These are phyloP conservation scores for Millerozyma acaciae DNA, from an alignment of 805 yeast genomes.

Conservation along the genomic window DNA sequence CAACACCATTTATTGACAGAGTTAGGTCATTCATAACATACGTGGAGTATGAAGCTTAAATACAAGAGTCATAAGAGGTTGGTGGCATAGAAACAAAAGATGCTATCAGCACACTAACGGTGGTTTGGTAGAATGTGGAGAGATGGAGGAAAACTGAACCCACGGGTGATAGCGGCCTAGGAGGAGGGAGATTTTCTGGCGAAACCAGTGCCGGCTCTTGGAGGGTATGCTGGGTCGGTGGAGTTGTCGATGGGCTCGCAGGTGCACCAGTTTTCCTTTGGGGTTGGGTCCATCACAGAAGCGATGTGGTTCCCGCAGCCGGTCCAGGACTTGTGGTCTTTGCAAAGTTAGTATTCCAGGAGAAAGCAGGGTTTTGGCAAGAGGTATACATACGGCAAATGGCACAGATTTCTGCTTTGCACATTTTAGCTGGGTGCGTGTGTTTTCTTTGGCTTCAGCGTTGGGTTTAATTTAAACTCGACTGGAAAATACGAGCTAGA, in stretches of 20 bases:
- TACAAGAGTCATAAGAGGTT: no score
- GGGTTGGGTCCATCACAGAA: constrained; percentile 32
- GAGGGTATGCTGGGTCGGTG: constrained; percentile 29
- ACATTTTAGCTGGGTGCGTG: constrained; percentile 19
- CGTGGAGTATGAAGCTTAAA: no score
- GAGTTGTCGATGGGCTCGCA: constrained; percentile 19
- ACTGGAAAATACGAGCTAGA: no score
- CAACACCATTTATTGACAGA: no score
- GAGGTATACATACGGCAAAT: constrained; percentile 24
- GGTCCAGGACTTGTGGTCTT: constrained; percentile 47
- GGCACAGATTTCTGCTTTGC: constrained; percentile 34
- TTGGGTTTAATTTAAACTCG: neutral
- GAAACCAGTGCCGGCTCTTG: constrained; percentile 45
- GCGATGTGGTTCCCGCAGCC: constrained; percentile 47
- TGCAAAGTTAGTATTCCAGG: constrained; percentile 3
- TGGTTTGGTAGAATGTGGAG: no score
- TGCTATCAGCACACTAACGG: no score
- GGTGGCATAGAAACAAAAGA: no score
- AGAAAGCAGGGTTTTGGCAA: neutral
- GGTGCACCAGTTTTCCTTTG: constrained; percentile 34
- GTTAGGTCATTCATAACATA: no score
- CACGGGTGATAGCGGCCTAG: no score
- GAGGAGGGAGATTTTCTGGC: constrained; percentile 29
- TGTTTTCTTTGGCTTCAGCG: neutral
- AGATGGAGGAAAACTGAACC: no score